Evolutionary conservation across 257 asterid species (phyloP).

Genomic region (Nicotiana noctiflora): DNA sequence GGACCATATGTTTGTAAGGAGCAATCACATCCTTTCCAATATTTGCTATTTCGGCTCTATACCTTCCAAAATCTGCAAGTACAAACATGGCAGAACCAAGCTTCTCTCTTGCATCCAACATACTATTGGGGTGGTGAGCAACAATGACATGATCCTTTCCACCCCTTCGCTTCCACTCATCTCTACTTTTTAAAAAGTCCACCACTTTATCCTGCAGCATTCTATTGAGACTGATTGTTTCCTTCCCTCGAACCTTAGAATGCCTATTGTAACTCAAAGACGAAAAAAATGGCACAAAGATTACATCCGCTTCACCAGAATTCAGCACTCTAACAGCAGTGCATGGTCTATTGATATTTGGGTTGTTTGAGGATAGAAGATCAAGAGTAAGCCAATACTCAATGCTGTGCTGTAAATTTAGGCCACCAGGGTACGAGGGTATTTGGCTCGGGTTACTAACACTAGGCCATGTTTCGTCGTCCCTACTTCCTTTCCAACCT

Average conservation of each 20-base stretch:
- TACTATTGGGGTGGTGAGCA: constrained; percentile 81
- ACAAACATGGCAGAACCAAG: constrained; percentile 60
- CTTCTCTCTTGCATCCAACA: constrained; percentile 51
- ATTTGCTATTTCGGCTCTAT: constrained; percentile 47
- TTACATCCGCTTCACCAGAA: constrained; percentile 49
- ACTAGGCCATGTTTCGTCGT: constrained; percentile 58
- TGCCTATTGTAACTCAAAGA: constrained; percentile 70
- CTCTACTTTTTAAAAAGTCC: constrained; percentile 36
- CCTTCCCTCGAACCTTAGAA: constrained; percentile 37
- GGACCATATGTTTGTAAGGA: constrained; percentile 85
- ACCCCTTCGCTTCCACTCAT: constrained; percentile 50
- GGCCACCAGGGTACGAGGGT: constrained; percentile 77
- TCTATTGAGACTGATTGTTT: constrained; percentile 29
- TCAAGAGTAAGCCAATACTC: constrained; percentile 87
- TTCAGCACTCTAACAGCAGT: constrained; percentile 45
- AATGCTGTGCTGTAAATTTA: constrained; percentile 63
- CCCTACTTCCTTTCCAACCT: constrained; percentile 39
- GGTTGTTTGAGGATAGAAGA: constrained; percentile 50
- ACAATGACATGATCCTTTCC: constrained; percentile 71
- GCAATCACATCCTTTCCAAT: constrained; percentile 74
- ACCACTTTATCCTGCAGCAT: constrained; percentile 56
- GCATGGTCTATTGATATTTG: constrained; percentile 47
- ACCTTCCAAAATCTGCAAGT: constrained; percentile 80
- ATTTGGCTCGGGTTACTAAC: constrained; percentile 20
- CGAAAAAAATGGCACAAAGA: constrained; percentile 72